A percentile compares a stretch with the other conserved stretches of the same genome.
These are phyloP conservation scores for Xylariaceae sp. DNA, from an alignment of 2,329 filamentous ascomycete species.

Conservation along the genomic window DNA sequence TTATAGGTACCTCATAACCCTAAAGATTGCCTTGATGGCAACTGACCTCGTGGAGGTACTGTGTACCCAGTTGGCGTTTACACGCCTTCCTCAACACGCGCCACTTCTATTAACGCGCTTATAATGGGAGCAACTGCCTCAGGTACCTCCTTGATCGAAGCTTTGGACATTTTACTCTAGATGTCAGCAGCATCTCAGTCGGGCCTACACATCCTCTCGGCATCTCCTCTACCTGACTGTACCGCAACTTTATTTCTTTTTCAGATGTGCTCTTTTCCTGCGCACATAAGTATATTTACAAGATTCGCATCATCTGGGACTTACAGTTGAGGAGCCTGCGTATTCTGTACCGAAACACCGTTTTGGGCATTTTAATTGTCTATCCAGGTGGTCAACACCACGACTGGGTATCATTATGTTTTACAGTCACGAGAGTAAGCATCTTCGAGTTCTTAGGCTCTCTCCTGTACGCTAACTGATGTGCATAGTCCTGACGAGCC, in stretches of 20 bases:
- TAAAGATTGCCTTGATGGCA: too few relatives aligned
- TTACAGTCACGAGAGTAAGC: slow-evolving; percentile 91
- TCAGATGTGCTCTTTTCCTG: not conserved
- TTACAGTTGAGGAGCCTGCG: not conserved
- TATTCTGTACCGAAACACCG: not conserved
- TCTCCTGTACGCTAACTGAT: not conserved
- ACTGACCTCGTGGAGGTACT: too few relatives aligned
- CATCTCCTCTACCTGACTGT: not conserved
- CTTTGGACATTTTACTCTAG: not conserved
- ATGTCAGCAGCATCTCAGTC: not conserved
- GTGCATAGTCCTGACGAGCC: slow-evolving; percentile 74
- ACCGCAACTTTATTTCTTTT: too few relatives aligned
- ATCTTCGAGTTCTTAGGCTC: not conserved
- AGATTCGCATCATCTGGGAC: not conserved
- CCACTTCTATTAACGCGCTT: not conserved
- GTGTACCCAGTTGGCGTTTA: too few relatives aligned
- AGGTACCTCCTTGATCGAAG: not conserved
- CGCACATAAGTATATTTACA: not conserved
- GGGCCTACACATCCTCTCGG: not conserved
- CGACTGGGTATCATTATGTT: slow-evolving; percentile 69
- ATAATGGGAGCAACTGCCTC: not conserved
- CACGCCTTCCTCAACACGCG: slow-evolving; percentile 6
- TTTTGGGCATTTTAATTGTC: not conserved
- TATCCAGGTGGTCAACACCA: not conserved
- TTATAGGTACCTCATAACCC: too few relatives aligned